These are phyloP conservation scores for Thielaviopsis populi DNA, from an alignment of 2,329 filamentous ascomycete genomes.

Conservation along the genomic window DNA sequence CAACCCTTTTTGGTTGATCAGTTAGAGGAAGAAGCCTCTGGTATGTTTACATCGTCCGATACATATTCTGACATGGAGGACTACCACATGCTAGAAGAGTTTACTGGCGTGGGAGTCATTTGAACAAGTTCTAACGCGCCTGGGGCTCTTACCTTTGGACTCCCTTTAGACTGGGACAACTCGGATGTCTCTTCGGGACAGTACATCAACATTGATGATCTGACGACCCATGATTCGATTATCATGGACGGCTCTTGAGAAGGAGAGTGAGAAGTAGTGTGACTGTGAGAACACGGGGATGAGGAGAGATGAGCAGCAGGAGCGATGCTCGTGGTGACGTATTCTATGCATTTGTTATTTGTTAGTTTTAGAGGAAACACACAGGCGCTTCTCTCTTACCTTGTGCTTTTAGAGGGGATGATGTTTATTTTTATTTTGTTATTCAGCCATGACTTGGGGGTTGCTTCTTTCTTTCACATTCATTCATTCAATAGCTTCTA, in stretches of 20 bases:
- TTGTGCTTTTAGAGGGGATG: background rate
- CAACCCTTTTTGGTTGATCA: conserved; percentile 41
- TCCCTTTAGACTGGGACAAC: conserved; percentile 6
- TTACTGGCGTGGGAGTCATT: background rate
- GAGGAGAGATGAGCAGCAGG: background rate
- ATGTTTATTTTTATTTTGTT: background rate
- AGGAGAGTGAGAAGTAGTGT: background rate
- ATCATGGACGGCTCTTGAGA: conserved; percentile 1
- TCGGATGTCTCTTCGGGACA: conserved; percentile 9
- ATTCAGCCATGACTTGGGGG: background rate
- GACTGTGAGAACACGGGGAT: background rate
- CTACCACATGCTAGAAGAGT: background rate
- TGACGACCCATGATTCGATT: background rate
- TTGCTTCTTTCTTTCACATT: background rate
- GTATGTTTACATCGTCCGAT: conserved; percentile 29
- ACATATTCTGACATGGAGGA: conserved; percentile 5
- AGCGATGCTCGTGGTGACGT: background rate
- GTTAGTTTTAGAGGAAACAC: background rate
- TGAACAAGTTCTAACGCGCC: conserved; percentile 11
- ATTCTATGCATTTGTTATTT: background rate
- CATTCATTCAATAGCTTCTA: background rate
- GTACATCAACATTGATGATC: conserved; percentile 6
- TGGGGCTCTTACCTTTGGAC: background rate
- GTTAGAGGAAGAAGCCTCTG: conserved; percentile 43
- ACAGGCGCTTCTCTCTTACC: background rate